Conservation (phyloP, 352 stramenopile genomes). For the Phytophthora vignae region DNA sequence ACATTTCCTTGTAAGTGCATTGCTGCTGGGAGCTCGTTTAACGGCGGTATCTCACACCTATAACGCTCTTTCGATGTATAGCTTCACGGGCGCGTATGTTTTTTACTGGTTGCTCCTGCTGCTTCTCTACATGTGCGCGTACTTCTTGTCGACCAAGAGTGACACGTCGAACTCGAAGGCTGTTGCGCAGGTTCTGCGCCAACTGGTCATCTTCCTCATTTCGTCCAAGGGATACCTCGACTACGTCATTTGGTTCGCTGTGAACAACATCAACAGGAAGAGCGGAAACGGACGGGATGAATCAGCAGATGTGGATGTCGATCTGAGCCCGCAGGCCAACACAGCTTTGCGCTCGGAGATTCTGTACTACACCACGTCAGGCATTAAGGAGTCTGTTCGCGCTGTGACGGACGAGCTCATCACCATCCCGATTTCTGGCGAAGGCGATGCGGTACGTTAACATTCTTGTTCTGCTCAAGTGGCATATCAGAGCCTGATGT, state of each 20-base stretch:
- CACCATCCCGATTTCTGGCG: constrained; percentile 82
- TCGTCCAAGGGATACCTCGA: constrained; percentile 87
- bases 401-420: constrained; percentile 79
- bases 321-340: constrained; percentile 90
- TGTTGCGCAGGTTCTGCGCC: constrained; percentile 79
- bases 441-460: constrained; percentile 64
- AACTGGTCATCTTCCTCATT: constrained; percentile 88
- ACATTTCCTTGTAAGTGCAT: constrained; percentile 82
- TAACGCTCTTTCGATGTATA: constrained; percentile 24
- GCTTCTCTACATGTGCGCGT: constrained; percentile 91
- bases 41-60: constrained; percentile 5
- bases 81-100: constrained; percentile 87
- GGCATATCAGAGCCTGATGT: neutral
- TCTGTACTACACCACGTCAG: constrained; percentile 91
- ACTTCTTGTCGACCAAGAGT: constrained; percentile 85
- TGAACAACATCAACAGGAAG: constrained; percentile 88
- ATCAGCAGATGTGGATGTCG: constrained; percentile 84
- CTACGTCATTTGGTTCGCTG: constrained; percentile 91
- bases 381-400: constrained; percentile 88
- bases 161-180: constrained; percentile 60
- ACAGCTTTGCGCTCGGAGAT: constrained; percentile 89
- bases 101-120: constrained; percentile 91
- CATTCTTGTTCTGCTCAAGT: neutral
- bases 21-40: neutral
- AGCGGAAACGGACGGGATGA: constrained; percentile 57